Percentiles rank a stretch among this genome's conserved stretches.
phyloP scores from a whole-genome alignment of 148 eudicot genomes.

The Rheum nobile region DNA sequence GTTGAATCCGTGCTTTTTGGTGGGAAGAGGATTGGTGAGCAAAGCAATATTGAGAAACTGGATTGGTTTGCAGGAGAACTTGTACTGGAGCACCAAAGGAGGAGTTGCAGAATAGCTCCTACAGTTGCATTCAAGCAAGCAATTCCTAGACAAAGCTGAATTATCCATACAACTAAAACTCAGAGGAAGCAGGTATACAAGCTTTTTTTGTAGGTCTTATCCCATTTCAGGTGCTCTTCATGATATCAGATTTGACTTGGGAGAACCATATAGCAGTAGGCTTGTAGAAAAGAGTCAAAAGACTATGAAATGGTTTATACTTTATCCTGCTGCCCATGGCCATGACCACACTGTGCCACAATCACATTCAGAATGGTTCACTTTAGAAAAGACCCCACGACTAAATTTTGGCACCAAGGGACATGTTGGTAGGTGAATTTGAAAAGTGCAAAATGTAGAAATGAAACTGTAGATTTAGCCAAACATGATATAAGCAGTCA shows the following conservation, averaged over 20 bases:
- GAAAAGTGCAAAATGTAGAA: background rate
- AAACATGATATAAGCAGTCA: background rate
- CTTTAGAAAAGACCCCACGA: background rate
- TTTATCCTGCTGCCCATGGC: background rate
- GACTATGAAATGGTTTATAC: slow-evolving; percentile 12
- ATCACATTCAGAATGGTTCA: background rate
- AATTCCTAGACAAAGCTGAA: slow-evolving; percentile 24
- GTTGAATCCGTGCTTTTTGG: slow-evolving; percentile 78
- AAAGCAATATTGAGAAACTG: slow-evolving; percentile 71
- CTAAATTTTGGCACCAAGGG: background rate
- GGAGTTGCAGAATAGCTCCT: slow-evolving; percentile 86
- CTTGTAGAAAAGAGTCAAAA: slow-evolving; percentile 17
- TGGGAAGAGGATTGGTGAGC: slow-evolving; percentile 73
- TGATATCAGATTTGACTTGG: background rate
- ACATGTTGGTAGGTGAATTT: background rate
- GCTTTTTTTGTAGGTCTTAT: background rate
- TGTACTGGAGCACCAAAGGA: slow-evolving; percentile 82
- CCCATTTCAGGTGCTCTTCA: background rate
- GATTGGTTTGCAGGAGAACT: slow-evolving; percentile 93
- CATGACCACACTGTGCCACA: background rate
- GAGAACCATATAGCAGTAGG: background rate
- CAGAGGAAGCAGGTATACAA: background rate
- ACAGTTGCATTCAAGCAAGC: slow-evolving; percentile 91
- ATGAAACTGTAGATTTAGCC: background rate
- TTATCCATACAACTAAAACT: background rate